These are phyloP conservation scores for Hysterangium stoloniferum DNA, from an alignment of 768 basidiomycete genomes.

Conservation along the genomic window DNA sequence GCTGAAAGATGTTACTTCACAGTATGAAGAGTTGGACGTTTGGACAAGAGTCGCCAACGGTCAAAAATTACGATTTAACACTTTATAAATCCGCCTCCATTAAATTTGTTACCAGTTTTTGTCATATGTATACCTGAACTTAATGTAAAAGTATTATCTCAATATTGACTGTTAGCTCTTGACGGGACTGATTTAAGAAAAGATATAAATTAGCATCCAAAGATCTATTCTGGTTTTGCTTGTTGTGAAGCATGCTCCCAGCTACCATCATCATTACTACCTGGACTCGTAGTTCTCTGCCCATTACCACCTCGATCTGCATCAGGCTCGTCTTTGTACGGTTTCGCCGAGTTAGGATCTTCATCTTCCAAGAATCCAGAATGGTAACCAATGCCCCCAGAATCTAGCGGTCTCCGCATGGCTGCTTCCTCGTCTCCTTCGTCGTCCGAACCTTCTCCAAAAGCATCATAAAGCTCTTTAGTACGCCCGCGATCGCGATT, in stretches of 20 bases:
- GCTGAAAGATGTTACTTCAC: conserved; percentile 8
- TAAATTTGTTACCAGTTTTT: too few species aligned
- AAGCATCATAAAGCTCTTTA: conserved; percentile 93
- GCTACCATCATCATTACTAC: conserved; percentile 50
- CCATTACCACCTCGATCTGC: conserved; percentile 13
- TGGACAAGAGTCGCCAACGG: conserved; percentile 79
- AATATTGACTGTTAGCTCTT: too few species aligned
- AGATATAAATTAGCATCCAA: background rate
- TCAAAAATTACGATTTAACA: conserved; percentile 64
- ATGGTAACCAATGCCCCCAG: conserved; percentile 51
- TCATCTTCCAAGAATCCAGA: conserved; percentile 82
- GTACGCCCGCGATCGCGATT: conserved; percentile 41
- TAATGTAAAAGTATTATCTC: too few species aligned
- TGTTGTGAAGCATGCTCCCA: conserved; percentile 60
- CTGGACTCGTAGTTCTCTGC: conserved; percentile 27
- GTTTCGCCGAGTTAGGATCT: conserved; percentile 32
- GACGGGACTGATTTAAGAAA: too few species aligned
- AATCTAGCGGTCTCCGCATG: conserved; percentile 36
- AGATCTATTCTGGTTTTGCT: background rate
- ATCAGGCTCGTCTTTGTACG: conserved; percentile 51
- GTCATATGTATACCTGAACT: too few species aligned
- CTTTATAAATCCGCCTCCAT: background rate
- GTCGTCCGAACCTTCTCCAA: conserved; percentile 83
- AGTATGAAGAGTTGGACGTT: conserved; percentile 87
- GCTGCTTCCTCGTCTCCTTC: conserved; percentile 68